A percentile compares a stretch with the other conserved stretches of the same genome.
Conservation (phyloP, 1,139 yeast species). For the Candida tunisiensis region DNA sequence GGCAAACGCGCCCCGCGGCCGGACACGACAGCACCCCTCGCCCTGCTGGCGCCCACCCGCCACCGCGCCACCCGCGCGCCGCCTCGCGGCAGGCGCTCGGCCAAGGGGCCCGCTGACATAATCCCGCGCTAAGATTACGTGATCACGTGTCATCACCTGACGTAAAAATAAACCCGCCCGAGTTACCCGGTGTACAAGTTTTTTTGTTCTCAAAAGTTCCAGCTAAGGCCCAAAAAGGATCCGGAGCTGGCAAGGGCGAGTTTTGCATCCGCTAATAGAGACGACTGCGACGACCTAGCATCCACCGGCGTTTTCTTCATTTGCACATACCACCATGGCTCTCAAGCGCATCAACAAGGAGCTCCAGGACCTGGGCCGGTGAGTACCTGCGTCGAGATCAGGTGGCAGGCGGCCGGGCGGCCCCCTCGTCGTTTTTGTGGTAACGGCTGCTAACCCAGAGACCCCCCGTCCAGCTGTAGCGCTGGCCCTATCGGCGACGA, state of each 20-base stretch:
- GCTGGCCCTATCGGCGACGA: conserved; percentile 99
- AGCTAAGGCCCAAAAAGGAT: background rate
- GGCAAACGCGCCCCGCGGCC: too few species aligned
- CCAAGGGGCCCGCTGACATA: too few species aligned
- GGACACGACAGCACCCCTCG: too few species aligned
- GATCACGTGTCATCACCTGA: too few species aligned
- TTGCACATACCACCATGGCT: conserved; percentile 34
- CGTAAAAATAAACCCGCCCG: background rate
- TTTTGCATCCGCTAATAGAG: background rate
- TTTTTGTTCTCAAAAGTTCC: background rate
- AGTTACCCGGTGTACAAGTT: background rate
- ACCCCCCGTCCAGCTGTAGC: conserved; percentile 97
- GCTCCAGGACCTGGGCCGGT: conserved; percentile 86
- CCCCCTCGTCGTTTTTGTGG: too few species aligned
- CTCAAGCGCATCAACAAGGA: conserved; percentile 93
- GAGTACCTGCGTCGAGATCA: conserved; percentile 33
- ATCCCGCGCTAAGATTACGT: too few species aligned
- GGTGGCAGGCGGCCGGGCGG: too few species aligned
- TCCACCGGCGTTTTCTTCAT: background rate
- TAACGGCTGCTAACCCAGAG: conserved; percentile 17
- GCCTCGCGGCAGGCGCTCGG: too few species aligned
- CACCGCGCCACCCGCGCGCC: too few species aligned
- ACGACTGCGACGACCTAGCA: conserved; percentile 1
- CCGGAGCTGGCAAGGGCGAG: background rate
- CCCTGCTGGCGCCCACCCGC: too few species aligned